Evolutionary conservation across 805 yeast genomes (phyloP).

Genomic region (Schwanniomyces polymorphus): DNA sequence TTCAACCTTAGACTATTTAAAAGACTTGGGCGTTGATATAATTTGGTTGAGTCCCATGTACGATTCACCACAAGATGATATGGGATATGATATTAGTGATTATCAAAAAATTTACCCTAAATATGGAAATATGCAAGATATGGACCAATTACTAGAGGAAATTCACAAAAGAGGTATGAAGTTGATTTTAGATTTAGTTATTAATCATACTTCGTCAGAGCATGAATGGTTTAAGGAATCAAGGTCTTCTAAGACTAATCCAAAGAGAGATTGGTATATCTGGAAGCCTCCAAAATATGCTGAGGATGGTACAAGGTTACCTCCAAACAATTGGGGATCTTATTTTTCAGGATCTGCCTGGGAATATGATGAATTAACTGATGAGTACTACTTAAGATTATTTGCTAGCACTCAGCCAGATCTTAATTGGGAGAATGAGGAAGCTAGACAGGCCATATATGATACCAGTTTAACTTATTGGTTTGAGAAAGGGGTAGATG

Average conservation of each 20-base stretch:
- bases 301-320: too few species aligned
- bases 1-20: constrained; percentile 49
- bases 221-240: constrained; percentile 62
- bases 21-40: too few species aligned
- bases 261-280: too few species aligned
- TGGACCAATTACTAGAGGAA: too few species aligned
- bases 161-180: too few species aligned
- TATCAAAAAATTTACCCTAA: constrained; percentile 51
- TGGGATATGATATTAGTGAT: constrained; percentile 63
- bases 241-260: constrained; percentile 48
- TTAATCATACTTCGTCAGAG: constrained; percentile 57
- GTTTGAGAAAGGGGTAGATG: too few species aligned
- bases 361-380: constrained; percentile 49
- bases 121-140: constrained; percentile 56
- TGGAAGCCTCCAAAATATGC: too few species aligned
- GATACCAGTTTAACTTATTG: constrained; percentile 52
- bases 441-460: constrained; percentile 37
- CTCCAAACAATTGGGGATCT: too few species aligned
- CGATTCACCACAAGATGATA: constrained; percentile 60
- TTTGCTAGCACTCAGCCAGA: constrained; percentile 60
- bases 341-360: too few species aligned
- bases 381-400: constrained; percentile 55
- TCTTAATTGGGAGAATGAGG: constrained; percentile 59
- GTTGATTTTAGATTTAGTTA: constrained; percentile 54
- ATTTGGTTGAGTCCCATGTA: constrained; percentile 61